Evolutionary conservation across 257 asterid species (phyloP).

Genomic region (Solanum commersonii): DNA sequence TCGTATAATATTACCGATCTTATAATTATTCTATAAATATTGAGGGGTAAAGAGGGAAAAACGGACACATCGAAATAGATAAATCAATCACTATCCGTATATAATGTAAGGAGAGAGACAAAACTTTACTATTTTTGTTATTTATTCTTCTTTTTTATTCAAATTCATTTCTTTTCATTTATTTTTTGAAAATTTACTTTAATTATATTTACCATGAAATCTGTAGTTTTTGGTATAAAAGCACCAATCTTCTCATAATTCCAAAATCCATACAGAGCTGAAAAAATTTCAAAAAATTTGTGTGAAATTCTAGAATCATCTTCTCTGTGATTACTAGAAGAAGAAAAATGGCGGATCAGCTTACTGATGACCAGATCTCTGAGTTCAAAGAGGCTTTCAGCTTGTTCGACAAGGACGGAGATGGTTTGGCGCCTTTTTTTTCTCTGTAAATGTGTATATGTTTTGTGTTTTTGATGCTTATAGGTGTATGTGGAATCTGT

Average conservation of each 20-base stretch:
- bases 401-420: conserved; percentile 50
- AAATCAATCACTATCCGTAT: not conserved
- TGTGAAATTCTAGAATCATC: not conserved
- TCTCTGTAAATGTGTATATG: not conserved
- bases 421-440: conserved; percentile 20
- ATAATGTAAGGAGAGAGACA: not conserved
- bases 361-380: conserved; percentile 50
- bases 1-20: not conserved
- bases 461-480: not conserved
- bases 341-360: conserved; percentile 40
- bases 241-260: not conserved
- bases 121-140: not conserved
- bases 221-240: not conserved
- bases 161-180: not conserved
- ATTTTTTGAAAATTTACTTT: not conserved
- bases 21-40: not conserved
- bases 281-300: not conserved
- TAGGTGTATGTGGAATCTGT: not conserved
- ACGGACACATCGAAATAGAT: conserved; percentile 1
- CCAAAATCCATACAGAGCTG: not conserved
- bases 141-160: not conserved
- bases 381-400: conserved; percentile 55
- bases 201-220: not conserved
- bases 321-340: not conserved
- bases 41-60: conserved; percentile 27